Evolutionary conservation across 257 asterid species (phyloP), one percentile per base, ranked within the genome.

Genomic region (Solanum stenotomum): DNA sequence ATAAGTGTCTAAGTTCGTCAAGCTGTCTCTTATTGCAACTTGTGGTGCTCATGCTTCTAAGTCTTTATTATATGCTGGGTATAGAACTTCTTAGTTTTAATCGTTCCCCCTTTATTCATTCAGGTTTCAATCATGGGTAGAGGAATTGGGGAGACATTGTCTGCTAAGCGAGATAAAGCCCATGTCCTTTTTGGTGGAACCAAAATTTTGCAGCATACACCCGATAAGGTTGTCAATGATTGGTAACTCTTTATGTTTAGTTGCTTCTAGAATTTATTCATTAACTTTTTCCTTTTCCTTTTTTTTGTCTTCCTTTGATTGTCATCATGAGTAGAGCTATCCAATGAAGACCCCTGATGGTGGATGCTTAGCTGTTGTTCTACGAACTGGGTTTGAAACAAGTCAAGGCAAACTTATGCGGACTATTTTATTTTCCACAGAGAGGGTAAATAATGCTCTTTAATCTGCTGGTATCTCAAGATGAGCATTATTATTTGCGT

Each of bases 361-460:
- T 89, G 99, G 99, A 87, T 97, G 99, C 93, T 92, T 97, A 90
- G 99, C 99, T 59, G 98, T 96, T 88, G 98, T 97, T 90, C 90
- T 97, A 86, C 94, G 99, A 91, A 97, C 98, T 93, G 99, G 99
- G 89, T 97, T 97, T 90, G 99, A 97, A 86, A 97, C 99, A 33
- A 96, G 99, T 89, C 99, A 97, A 92, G 99, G 99, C 86, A 97
- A 97, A 94, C 93, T 97, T 85, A 97, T 97, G 99, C 96, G 99
- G 70, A 97, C 99, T 23, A 97, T 97, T 91, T 92, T 97, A 87
- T 97, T 97, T 94, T 97, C 99, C 87, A 95, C 99, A 11, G 99
- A 97, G 94, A 94, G 99, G 98, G 99, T 97, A 94, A 86, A 27
- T 67, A 49, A 31, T 85, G 87, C 87, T 77, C 37, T 85, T 12